Evolutionary conservation across 2,329 filamentous ascomycete species (phyloP).

Genomic region (Stachybotrys elegans): DNA sequence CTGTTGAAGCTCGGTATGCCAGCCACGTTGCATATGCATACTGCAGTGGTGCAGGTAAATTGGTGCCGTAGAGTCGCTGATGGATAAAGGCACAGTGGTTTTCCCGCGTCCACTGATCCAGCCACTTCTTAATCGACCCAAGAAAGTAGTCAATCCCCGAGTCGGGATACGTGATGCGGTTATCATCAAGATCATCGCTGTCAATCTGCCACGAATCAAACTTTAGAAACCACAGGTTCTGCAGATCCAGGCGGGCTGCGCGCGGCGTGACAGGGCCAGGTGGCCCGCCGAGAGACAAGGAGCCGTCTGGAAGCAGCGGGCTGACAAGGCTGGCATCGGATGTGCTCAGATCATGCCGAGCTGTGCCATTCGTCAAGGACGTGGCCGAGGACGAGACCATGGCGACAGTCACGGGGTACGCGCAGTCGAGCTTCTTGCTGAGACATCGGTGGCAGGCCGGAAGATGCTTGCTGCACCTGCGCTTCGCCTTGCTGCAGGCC

Average conservation of each 20-base stretch:
- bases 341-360: not conserved
- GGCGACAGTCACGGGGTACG: not conserved
- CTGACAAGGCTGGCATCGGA: not conserved
- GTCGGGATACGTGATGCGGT: not conserved
- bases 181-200: not conserved
- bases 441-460: constrained; percentile 3
- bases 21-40: constrained; percentile 2
- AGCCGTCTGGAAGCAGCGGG: not conserved
- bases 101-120: constrained; percentile 4
- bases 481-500: constrained; percentile 2
- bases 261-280: not conserved
- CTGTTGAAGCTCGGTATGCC: not conserved
- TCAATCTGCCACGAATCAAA: constrained; percentile 1
- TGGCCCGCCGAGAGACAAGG: not conserved
- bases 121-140: constrained; percentile 4
- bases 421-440: constrained; percentile 1
- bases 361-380: not conserved
- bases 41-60: constrained; percentile 1
- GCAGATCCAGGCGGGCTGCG: not conserved
- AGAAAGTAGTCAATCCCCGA: constrained; percentile 4
- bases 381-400: not conserved
- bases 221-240: constrained; percentile 1
- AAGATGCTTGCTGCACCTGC: constrained; percentile 4
- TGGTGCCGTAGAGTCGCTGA: constrained; percentile 1
- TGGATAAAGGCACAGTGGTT: constrained; percentile 5